phyloP scores from a whole-genome alignment of 108 stramenopile genomes.

The Chaetoceros tenuissimus region DNA sequence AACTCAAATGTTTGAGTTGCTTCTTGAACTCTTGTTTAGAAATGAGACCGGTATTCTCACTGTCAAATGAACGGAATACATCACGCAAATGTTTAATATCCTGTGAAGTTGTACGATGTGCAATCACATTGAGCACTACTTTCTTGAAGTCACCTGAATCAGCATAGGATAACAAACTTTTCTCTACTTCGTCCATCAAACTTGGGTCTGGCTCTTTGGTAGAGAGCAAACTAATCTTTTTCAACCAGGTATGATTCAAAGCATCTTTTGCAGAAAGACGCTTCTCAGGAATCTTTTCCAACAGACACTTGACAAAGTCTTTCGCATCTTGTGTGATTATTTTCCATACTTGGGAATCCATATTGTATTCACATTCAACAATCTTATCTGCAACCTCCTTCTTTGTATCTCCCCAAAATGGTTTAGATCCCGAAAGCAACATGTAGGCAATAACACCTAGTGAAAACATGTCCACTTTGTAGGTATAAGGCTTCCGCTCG shows the following conservation, averaged over 20 bases:
- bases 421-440: slow-evolving; percentile 40
- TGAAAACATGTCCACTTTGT: slow-evolving; percentile 65
- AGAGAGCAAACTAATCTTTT: slow-evolving; percentile 14
- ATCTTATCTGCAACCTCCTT: slow-evolving; percentile 26
- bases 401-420: slow-evolving; percentile 40
- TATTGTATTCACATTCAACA: slow-evolving; percentile 22
- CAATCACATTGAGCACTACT: slow-evolving; percentile 68
- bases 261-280: slow-evolving; percentile 50
- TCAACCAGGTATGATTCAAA: slow-evolving; percentile 47
- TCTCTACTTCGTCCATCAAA: slow-evolving; percentile 25
- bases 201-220: slow-evolving; percentile 5
- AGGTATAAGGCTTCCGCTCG: slow-evolving; percentile 50
- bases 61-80: slow-evolving; percentile 63
- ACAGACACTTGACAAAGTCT: slow-evolving; percentile 44
- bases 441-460: slow-evolving; percentile 46
- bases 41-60: slow-evolving; percentile 14
- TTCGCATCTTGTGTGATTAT: slow-evolving; percentile 48
- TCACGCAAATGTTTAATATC: slow-evolving; percentile 67
- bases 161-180: slow-evolving; percentile 34
- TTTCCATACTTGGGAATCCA: slow-evolving; percentile 30
- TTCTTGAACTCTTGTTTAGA: slow-evolving; percentile 11
- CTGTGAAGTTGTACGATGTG: slow-evolving; percentile 46
- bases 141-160: slow-evolving; percentile 47
- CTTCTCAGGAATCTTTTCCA: slow-evolving; percentile 46
- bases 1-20: too few relatives aligned